Evolutionary conservation across 2,329 filamentous ascomycete genomes (phyloP).

Genomic region (Nemania diffusa): DNA sequence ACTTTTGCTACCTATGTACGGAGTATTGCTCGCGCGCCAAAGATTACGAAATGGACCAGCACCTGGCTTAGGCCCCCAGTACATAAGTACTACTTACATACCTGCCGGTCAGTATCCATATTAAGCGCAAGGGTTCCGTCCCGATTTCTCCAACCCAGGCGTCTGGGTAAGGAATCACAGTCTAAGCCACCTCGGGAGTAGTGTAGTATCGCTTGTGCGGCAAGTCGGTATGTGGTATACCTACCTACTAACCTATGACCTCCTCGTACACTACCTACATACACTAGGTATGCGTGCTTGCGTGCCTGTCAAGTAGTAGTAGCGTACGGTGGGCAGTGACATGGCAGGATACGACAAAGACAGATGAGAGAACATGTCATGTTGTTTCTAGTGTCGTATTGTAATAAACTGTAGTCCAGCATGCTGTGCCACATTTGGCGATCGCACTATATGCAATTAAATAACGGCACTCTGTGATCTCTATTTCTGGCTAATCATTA

Average conservation of each 20-base stretch:
- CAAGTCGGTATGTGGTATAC: slow-evolving; percentile 24
- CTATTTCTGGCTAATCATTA: slow-evolving; percentile 9
- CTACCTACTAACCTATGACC: too few relatives aligned
- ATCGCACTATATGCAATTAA: slow-evolving; percentile 37
- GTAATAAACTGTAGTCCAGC: slow-evolving; percentile 23
- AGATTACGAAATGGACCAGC: slow-evolving; percentile 27
- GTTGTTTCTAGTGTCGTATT: slow-evolving; percentile 31
- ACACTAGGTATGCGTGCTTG: background rate
- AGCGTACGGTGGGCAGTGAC: slow-evolving; percentile 35
- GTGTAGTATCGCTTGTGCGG: slow-evolving; percentile 37
- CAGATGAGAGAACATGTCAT: slow-evolving; percentile 24
- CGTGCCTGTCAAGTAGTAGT: slow-evolving; percentile 27
- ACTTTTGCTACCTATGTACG: too few relatives aligned
- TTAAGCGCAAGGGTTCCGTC: slow-evolving; percentile 45
- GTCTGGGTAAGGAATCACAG: slow-evolving; percentile 46
- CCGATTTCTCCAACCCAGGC: slow-evolving; percentile 46
- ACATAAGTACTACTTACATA: too few relatives aligned
- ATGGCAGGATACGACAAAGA: slow-evolving; percentile 36
- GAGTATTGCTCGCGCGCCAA: slow-evolving; percentile 15
- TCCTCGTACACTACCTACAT: too few relatives aligned
- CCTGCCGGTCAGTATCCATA: slow-evolving; percentile 27
- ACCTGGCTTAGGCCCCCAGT: slow-evolving; percentile 17
- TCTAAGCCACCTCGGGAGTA: slow-evolving; percentile 46
- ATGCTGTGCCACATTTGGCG: slow-evolving; percentile 40
- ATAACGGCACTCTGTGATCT: slow-evolving; percentile 32